Evolutionary conservation across 441 rosid genomes (phyloP).

Genomic region (Theobroma grandiflorum): DNA sequence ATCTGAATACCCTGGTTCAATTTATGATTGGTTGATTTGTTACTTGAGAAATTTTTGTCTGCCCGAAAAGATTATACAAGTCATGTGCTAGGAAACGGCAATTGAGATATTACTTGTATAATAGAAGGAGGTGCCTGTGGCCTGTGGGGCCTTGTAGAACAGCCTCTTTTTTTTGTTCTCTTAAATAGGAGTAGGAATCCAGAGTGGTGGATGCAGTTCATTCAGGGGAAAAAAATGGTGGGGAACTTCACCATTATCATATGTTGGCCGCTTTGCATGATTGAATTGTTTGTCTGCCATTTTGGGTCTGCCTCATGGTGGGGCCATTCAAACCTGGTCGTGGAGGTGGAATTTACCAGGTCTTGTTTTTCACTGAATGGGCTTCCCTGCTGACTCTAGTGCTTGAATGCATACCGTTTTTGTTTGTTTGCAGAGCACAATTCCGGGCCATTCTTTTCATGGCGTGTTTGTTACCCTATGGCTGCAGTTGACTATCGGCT

Average conservation of each 20-base stretch:
- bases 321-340: constrained; percentile 44
- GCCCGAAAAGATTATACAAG: constrained; percentile 41
- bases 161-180: constrained; percentile 34
- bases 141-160: constrained; percentile 39
- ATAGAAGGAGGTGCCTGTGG: constrained; percentile 36
- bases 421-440: constrained; percentile 11
- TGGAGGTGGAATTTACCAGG: constrained; percentile 23
- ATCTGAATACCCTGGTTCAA: constrained; percentile 35
- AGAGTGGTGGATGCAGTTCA: constrained; percentile 51
- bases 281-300: constrained; percentile 66
- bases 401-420: not conserved
- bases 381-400: not conserved
- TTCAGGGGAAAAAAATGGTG: constrained; percentile 43
- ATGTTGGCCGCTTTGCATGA: constrained; percentile 51
- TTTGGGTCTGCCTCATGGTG: constrained; percentile 40
- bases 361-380: not conserved
- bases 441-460: not conserved
- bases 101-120: constrained; percentile 32
- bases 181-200: constrained; percentile 37
- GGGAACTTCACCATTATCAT: constrained; percentile 45
- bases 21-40: constrained; percentile 35
- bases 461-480: not conserved
- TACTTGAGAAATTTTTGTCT: constrained; percentile 34
- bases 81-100: constrained; percentile 38
- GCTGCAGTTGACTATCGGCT: constrained; percentile 24